Base-by-base conservation (phyloP, 345 rosid genomes). In the Aurinia saxatilis region DNA sequence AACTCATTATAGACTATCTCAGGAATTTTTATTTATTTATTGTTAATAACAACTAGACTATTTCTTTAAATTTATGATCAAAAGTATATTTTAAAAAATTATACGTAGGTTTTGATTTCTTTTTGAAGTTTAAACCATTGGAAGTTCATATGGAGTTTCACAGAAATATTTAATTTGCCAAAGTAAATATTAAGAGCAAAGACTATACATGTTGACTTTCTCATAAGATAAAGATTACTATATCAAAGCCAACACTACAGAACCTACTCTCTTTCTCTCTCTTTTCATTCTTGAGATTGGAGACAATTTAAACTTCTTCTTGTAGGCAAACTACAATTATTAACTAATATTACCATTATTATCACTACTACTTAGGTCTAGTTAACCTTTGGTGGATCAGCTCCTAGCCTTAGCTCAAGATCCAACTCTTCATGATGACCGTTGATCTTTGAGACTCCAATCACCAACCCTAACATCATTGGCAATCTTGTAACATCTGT, bases 341-440 rank as follows among this genome's bases (percentile, higher is more conserved):
- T 50, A 60, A 49, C 33, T 60, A 72, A 29, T 42, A 25, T 64
- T 41, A 35, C 6, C 30, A 27, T 11, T 52, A n/a, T 51, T 56
- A 29, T 31, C 38, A 63, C 39, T 47, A 63, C 13, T 44, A 57
- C 16, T 53, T 53, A 66, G 23, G 21, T n/a, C 75, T 76, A 81
- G 67, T 79, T 82, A 70, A 81, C 74, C 27, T 78, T 65, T 40
- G 82, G 73, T n/a, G 82, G 73, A 60, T 78, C 58, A 69, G 21
- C 75, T 39, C 97, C 95, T 65, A 90, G 91, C 81, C 92, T 78
- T 61, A 90, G 90, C 81, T 90, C 97, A 73, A 90, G 97, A 79
- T 90, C 95, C 77, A 90, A 66, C 35, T 77, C 88, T 8, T 84
- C 85, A 19, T 71, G 66, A 34, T 50, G 61, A 44, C 66, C 60